A percentile compares a stretch with the other conserved stretches of the same genome.
Conservation (phyloP, 2,329 filamentous ascomycete species). For the Venturia effusa region DNA sequence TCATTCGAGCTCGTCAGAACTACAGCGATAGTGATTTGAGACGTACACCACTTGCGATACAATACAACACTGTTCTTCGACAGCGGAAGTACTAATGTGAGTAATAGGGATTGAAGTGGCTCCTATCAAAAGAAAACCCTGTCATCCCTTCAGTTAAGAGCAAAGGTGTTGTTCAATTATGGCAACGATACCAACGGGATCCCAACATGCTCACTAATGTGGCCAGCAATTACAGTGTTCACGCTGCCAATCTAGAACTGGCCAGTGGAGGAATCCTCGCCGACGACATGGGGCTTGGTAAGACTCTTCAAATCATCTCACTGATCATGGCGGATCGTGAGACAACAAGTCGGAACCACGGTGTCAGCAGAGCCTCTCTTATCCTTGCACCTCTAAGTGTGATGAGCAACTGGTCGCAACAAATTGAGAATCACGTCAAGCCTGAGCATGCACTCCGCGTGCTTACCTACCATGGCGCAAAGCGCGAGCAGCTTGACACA, state of each 20-base stretch:
- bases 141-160: constrained; percentile 48
- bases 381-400: constrained; percentile 76
- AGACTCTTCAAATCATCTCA: constrained; percentile 78
- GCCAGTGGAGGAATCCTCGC: constrained; percentile 76
- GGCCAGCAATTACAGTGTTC: constrained; percentile 56
- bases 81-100: neutral
- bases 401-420: constrained; percentile 83
- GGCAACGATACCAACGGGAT: constrained; percentile 44
- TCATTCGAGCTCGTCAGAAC: too few relatives aligned
- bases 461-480: constrained; percentile 61
- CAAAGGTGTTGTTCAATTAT: constrained; percentile 61
- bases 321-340: constrained; percentile 52
- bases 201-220: constrained; percentile 50
- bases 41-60: too few relatives aligned
- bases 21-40: too few relatives aligned
- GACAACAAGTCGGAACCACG: constrained; percentile 18
- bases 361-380: constrained; percentile 47
- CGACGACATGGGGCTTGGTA: constrained; percentile 88
- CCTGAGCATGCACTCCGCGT: constrained; percentile 52
- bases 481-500: constrained; percentile 37
- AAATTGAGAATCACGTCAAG: constrained; percentile 62
- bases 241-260: constrained; percentile 45
- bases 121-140: constrained; percentile 65
- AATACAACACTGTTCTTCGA: too few relatives aligned
- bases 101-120: constrained; percentile 59